Percentiles rank a stretch among this genome's conserved stretches.
phyloP scores from a whole-genome alignment of 192 early-diverging fungal species.

The Chytriomyces confervae region DNA sequence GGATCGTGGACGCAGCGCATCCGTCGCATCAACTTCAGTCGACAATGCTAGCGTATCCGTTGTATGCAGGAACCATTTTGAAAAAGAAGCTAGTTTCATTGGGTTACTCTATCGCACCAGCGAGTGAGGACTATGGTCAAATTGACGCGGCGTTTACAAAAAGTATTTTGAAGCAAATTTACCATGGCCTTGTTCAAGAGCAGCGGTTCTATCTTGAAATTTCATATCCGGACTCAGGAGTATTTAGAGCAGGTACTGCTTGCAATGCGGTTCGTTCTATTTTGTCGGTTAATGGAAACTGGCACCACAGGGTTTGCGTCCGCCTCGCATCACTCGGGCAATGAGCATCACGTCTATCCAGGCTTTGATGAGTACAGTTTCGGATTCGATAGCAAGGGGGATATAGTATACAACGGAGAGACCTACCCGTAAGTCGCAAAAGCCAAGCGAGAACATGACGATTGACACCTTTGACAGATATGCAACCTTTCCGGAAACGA shows the following conservation, averaged over 20 bases:
- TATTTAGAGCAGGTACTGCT: constrained; percentile 49
- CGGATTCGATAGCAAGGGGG: constrained; percentile 49
- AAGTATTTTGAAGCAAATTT: constrained; percentile 48
- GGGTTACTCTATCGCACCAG: constrained; percentile 46
- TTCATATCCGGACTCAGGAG: constrained; percentile 43
- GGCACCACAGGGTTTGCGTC: constrained; percentile 32
- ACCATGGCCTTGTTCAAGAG: constrained; percentile 42
- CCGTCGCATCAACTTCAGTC: constrained; percentile 57
- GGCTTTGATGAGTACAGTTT: constrained; percentile 49
- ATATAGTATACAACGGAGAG: constrained; percentile 38
- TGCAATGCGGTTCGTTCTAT: background rate
- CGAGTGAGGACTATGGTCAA: constrained; percentile 38
- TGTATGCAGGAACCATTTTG: constrained; percentile 45
- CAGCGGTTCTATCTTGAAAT: constrained; percentile 59
- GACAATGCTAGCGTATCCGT: constrained; percentile 51
- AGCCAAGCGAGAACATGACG: background rate
- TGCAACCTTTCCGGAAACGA: constrained; percentile 27
- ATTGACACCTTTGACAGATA: constrained; percentile 29
- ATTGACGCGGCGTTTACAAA: constrained; percentile 46
- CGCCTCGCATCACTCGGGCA: constrained; percentile 9
- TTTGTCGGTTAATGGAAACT: background rate
- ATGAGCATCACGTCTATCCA: constrained; percentile 43
- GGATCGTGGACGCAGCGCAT: constrained; percentile 55
- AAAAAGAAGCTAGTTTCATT: constrained; percentile 47
- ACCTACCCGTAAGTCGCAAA: constrained; percentile 32